Evolutionary conservation across 2,329 filamentous ascomycete species (phyloP), one percentile per base, ranked within the genome.

Genomic region (Diatrype stigma): DNA sequence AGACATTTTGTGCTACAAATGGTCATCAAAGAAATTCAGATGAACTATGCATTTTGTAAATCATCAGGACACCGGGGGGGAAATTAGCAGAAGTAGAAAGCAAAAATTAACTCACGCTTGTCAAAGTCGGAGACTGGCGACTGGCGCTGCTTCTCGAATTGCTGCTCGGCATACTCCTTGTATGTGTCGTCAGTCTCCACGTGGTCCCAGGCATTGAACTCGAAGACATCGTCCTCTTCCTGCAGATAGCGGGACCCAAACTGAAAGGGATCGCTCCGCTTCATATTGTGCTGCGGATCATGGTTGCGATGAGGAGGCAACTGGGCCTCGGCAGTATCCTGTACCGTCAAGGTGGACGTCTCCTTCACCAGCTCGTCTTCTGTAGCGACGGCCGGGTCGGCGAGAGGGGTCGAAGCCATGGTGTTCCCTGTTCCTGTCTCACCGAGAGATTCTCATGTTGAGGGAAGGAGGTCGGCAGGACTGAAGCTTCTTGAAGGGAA

Each of bases 201-300:
- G 68, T 99, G 93, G 69, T 99, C 94, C 94, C 94, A 99, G 35
- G 94, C 94, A 70, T 99, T 99, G 82, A 94, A 96, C 69, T 95
- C 88, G 73, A 93, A 99, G 63, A 96, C 89, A 67, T 97, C 81
- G 73, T 96, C 92, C 65, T 85, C 83, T 68, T 93, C 80, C 63
- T 88, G 84, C 47, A 99, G 82, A 64, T 82, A 89, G 53, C 93
- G 89, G 45, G 89, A 94, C 54, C 94, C 94, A 70, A 99, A 99
- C 71, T 95, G 87, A 71, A 97, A 99, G 17, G 94, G 94, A 66
- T 96, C 91, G 66, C 76, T 89, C 62, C 90, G 83, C 75, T 97
- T 97, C 72, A 87, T 77, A 69, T 91, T 94, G 69, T 86, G 73
- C 56, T 73, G 64, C 37, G 88, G 84, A 63, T 88, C 79, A 69